These are phyloP conservation scores for Pythium coloratum DNA, from an alignment of 352 stramenopile species.

Conservation along the genomic window DNA sequence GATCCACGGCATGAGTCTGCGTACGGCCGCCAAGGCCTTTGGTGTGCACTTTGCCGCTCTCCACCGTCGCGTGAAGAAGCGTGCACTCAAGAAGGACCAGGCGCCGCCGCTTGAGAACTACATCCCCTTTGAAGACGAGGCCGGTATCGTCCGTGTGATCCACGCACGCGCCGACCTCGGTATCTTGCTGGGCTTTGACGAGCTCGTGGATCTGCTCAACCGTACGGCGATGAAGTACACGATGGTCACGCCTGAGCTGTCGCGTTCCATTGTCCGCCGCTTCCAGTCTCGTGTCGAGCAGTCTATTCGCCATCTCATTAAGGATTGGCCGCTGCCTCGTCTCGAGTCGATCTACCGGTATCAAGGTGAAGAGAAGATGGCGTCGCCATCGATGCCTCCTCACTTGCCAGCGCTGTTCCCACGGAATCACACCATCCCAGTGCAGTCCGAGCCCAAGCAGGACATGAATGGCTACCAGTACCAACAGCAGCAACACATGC, in stretches of 20 bases:
- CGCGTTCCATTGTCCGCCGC: constrained; percentile 38
- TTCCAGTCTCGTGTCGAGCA: constrained; percentile 65
- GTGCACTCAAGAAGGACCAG: constrained; percentile 44
- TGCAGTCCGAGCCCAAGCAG: constrained; percentile 12
- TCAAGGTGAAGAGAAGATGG: constrained; percentile 24
- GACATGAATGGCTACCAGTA: constrained; percentile 13
- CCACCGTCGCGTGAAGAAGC: constrained; percentile 66
- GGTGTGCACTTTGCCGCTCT: constrained; percentile 64
- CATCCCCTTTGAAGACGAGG: constrained; percentile 67
- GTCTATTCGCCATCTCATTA: constrained; percentile 60
- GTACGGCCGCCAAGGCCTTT: constrained; percentile 55
- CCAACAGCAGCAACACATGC: constrained; percentile 11
- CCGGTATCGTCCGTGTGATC: constrained; percentile 66
- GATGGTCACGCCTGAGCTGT: constrained; percentile 40
- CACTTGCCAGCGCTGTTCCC: constrained; percentile 18
- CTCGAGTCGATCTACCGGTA: constrained; percentile 45
- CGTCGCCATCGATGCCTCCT: constrained; percentile 3
- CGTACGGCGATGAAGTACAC: constrained; percentile 65
- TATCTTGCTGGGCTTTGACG: constrained; percentile 61
- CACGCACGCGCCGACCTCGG: constrained; percentile 62
- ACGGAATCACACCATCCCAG: constrained; percentile 7
- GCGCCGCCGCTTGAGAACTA: constrained; percentile 52
- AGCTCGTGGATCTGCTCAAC: constrained; percentile 59
- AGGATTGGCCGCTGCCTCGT: constrained; percentile 50
- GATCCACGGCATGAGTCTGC: constrained; percentile 65